Base-by-base conservation (phyloP, 352 stramenopile genomes). In the Blastocystis hominis region DNA sequence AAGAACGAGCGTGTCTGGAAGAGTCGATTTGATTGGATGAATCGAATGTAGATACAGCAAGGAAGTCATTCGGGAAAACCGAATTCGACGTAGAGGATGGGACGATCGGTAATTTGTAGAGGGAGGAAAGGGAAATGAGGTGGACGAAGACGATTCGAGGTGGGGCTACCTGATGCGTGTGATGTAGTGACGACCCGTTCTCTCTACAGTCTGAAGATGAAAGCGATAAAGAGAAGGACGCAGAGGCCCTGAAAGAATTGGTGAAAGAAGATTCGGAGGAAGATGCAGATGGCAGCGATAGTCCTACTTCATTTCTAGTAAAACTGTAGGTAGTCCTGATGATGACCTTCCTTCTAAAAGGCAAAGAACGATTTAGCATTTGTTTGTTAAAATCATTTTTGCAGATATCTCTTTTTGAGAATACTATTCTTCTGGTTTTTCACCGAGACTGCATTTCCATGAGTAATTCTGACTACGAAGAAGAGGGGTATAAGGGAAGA, bases 131-230 rank as follows among this genome's bases (percentile, higher is more conserved):
- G 54, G 54, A 2, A 34, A 20, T 9, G 56, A 69, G 34, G 56
- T 47, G 36, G 72, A 69, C 2, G 72, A 84, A 9, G 42, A 76
- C 5, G 72, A 84, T 30, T 68, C 72, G 40, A 84, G 72, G 72
- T 66, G 68, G 40, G 50, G 5, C 24, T 55, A 50, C n/a, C n/a
- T n/a, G 4, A 44, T n/a, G 46, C 3, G 50, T 84, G 7, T 38
- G 38, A 5, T 59, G 66, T 68, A 84, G 72, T 84, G 72, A 84
- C 10, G 72, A 84, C 34, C 47, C 53, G 53, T 84, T 84, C 42
- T 84, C 72, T 3, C 47, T 34, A 46, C 44, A 84, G 15, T 64
- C 44, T 13, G 72, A 84, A 3, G 72, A 84, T 53, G 47, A 44
- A 34, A 47, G n/a, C 38, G 72, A 84, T 7, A 84, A 66, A 34